Evolutionary conservation across 2,329 filamentous ascomycete species (phyloP).

Genomic region (Diaporthe caulivora): DNA sequence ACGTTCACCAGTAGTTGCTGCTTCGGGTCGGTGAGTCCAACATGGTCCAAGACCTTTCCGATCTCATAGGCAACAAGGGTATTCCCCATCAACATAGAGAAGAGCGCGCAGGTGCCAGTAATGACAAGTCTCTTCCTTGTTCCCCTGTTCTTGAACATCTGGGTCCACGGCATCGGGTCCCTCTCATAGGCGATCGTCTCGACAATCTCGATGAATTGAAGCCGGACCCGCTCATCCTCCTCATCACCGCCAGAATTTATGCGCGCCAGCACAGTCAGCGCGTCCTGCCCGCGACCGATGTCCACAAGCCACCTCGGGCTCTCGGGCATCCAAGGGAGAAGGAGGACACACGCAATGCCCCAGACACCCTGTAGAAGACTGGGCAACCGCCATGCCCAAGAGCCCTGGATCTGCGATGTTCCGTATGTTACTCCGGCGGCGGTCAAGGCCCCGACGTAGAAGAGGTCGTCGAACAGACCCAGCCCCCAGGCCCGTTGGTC

Average conservation of each 20-base stretch:
- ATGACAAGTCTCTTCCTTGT: slow-evolving; percentile 46
- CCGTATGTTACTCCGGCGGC: slow-evolving; percentile 60
- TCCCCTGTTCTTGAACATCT: slow-evolving; percentile 44
- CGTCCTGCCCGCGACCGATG: slow-evolving; percentile 56
- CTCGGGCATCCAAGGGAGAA: slow-evolving; percentile 58
- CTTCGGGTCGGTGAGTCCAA: slow-evolving; percentile 46
- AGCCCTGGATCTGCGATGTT: slow-evolving; percentile 52
- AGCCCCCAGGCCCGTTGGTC: slow-evolving; percentile 58
- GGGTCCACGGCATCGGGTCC: slow-evolving; percentile 45
- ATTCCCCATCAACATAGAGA: slow-evolving; percentile 49
- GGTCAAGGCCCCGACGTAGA: slow-evolving; percentile 52
- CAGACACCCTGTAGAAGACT: slow-evolving; percentile 52
- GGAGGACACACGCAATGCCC: slow-evolving; percentile 48
- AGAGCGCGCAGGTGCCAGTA: slow-evolving; percentile 44
- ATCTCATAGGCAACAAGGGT: slow-evolving; percentile 50
- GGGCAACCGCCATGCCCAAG: slow-evolving; percentile 57
- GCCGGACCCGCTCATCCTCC: slow-evolving; percentile 50
- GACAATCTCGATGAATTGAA: slow-evolving; percentile 42
- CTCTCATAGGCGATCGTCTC: slow-evolving; percentile 44
- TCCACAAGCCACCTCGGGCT: slow-evolving; percentile 61
- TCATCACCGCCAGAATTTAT: slow-evolving; percentile 59
- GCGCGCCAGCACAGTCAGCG: slow-evolving; percentile 54
- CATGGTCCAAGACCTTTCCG: slow-evolving; percentile 47
- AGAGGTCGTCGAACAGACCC: slow-evolving; percentile 50
- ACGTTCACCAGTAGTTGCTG: slow-evolving; percentile 50